Conservation (phyloP, 148 eudicot species). For the Selenicereus undatus region DNA sequence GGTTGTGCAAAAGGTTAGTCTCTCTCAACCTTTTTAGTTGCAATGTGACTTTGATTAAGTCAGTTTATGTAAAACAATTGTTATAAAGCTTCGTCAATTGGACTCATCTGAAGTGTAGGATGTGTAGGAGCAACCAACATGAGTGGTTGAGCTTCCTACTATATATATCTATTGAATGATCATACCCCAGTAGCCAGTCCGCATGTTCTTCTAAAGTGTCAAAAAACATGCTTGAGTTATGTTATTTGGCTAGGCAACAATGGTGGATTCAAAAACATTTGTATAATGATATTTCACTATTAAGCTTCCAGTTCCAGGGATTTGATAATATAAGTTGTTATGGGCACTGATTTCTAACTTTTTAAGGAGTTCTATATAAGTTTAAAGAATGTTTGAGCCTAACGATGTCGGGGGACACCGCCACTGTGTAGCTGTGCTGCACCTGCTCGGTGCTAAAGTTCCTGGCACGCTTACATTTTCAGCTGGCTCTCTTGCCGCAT, state of each 20-base stretch:
- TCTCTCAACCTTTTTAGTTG: slow-evolving; percentile 7
- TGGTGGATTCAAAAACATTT: not conserved
- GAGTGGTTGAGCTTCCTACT: not conserved
- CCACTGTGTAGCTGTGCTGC: no score
- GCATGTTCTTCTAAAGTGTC: not conserved
- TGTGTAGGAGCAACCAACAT: not conserved
- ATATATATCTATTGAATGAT: not conserved
- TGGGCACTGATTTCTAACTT: no score
- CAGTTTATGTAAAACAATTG: not conserved
- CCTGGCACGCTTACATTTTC: no score
- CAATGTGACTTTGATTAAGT: not conserved
- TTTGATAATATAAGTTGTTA: no score
- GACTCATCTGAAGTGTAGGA: not conserved
- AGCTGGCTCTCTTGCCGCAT: no score
- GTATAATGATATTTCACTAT: not conserved
- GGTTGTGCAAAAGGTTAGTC: slow-evolving; percentile 62
- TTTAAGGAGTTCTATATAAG: no score
- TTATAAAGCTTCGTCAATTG: not conserved
- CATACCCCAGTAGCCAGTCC: not conserved
- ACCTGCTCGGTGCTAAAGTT: no score
- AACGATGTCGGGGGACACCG: no score
- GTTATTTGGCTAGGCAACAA: not conserved
- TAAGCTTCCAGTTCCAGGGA: no score
- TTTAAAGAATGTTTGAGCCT: no score
- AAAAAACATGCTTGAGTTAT: not conserved